Evolutionary conservation across 2,329 filamentous ascomycete genomes (phyloP).

Genomic region (Apiospora kogelbergensis): DNA sequence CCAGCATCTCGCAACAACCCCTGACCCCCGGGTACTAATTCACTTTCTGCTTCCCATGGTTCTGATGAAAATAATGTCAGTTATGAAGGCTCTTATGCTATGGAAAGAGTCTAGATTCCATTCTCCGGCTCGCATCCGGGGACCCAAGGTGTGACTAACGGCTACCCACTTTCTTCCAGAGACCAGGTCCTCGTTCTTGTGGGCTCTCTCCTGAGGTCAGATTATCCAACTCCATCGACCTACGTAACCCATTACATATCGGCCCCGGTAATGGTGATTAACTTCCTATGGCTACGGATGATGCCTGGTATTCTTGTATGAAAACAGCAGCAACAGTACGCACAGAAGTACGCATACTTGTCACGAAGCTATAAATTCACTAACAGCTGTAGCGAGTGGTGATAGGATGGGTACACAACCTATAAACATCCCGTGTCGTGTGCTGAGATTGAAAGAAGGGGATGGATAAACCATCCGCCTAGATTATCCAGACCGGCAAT

Average conservation of each 20-base stretch:
- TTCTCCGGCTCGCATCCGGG: no score
- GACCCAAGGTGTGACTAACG: no score
- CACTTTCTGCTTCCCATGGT: background rate
- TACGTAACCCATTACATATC: no score
- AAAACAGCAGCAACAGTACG: background rate
- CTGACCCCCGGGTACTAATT: background rate
- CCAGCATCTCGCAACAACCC: background rate
- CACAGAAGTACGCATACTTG: background rate
- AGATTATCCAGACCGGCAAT: background rate
- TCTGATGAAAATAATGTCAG: background rate
- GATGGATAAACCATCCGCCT: background rate
- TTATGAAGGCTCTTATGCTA: background rate
- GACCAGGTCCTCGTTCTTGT: no score
- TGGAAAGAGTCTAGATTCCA: no score
- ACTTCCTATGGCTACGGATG: no score
- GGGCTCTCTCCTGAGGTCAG: no score
- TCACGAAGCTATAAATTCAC: background rate
- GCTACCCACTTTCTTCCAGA: no score
- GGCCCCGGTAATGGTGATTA: no score
- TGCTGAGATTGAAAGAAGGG: background rate
- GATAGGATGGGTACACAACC: background rate
- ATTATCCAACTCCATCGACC: no score
- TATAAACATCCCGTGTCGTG: background rate
- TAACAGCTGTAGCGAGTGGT: background rate
- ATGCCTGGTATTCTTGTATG: background rate